These are phyloP conservation scores for Gentiana dahurica DNA, from an alignment of 257 asterid species.

Conservation along the genomic window DNA sequence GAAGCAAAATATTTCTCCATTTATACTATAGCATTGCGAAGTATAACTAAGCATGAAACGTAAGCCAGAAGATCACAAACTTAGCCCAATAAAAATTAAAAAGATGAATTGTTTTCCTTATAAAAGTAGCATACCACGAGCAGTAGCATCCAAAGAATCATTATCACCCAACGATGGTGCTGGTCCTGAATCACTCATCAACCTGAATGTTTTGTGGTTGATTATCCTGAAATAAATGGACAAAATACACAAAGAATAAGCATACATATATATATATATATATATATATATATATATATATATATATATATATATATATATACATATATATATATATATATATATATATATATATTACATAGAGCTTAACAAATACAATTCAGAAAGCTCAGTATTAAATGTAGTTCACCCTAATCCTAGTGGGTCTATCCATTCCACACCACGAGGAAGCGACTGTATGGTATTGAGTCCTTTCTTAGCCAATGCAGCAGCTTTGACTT, in stretches of 20 bases:
- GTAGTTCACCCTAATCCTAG: constrained; percentile 81
- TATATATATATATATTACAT: neutral
- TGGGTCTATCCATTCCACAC: constrained; percentile 99
- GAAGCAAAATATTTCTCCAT: too few relatives aligned
- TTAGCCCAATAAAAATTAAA: too few relatives aligned
- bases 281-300: neutral
- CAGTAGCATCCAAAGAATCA: constrained; percentile 69
- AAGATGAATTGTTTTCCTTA: neutral
- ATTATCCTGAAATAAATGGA: constrained; percentile 47
- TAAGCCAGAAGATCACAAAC: too few relatives aligned
- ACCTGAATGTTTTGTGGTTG: constrained; percentile 74
- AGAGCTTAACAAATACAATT: constrained; percentile 4
- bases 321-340: neutral
- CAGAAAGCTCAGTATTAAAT: constrained; percentile 7
- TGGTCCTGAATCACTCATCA: constrained; percentile 73
- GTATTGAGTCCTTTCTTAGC: constrained; percentile 56
- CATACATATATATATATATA: neutral
- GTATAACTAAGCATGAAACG: too few relatives aligned
- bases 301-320: neutral
- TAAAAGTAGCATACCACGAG: constrained; percentile 55
- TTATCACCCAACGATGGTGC: constrained; percentile 38
- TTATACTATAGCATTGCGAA: too few relatives aligned
- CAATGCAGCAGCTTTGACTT: constrained; percentile 40
- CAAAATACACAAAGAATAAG: neutral
- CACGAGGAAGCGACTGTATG: constrained; percentile 89